phyloP scores from a whole-genome alignment of 768 basidiomycete species.

The Boletus subparvulus region DNA sequence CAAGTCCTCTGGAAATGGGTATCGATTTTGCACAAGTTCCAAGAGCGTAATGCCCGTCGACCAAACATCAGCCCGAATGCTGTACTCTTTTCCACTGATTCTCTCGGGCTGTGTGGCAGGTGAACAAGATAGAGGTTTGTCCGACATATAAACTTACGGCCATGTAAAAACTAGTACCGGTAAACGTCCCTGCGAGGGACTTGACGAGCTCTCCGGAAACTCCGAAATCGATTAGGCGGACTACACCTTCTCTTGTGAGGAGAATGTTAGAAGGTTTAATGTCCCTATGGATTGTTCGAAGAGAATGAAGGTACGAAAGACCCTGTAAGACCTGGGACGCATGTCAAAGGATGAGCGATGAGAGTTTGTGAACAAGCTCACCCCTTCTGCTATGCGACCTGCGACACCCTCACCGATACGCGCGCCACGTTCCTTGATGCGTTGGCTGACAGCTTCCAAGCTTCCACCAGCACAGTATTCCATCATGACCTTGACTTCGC shows the following conservation, averaged over 20 bases:
- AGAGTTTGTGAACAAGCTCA: conserved; percentile 39
- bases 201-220: conserved; percentile 95
- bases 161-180: conserved; percentile 98
- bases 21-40: conserved; percentile 90
- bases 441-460: conserved; percentile 84
- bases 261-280: conserved; percentile 95
- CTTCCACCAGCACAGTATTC: conserved; percentile 87
- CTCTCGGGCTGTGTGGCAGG: conserved; percentile 72
- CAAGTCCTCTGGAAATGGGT: conserved; percentile 91
- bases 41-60: conserved; percentile 93
- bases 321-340: conserved; percentile 74
- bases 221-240: conserved; percentile 95
- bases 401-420: conserved; percentile 86
- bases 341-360: conserved; percentile 6
- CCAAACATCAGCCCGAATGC: conserved; percentile 97
- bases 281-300: conserved; percentile 92
- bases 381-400: conserved; percentile 91
- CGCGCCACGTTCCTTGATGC: conserved; percentile 74
- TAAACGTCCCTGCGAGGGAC: conserved; percentile 92
- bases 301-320: conserved; percentile 88
- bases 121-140: conserved; percentile 1
- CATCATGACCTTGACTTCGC: conserved; percentile 95
- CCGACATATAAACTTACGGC: conserved; percentile 61
- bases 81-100: conserved; percentile 88
- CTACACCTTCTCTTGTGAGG: conserved; percentile 81